Evolutionary conservation across 331 rosid genomes (phyloP).

Genomic region (Quercus lobata): DNA sequence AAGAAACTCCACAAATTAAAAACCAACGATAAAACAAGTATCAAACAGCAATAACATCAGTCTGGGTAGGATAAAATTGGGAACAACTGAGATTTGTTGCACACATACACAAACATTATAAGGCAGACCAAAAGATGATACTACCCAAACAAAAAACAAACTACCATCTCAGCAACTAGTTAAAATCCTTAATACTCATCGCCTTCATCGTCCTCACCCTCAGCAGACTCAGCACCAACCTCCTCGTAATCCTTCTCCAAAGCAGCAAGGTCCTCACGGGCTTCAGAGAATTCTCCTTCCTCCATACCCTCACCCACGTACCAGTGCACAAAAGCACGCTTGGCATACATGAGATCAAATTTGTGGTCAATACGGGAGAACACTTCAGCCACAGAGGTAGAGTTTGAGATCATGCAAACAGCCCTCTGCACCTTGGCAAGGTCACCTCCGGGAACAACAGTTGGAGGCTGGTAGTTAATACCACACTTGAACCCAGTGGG

Average conservation of each 20-base stretch:
- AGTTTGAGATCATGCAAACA: constrained; percentile 88
- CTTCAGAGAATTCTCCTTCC: constrained; percentile 90
- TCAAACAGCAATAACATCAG: background rate
- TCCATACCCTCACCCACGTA: constrained; percentile 97
- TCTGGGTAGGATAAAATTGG: background rate
- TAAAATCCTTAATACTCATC: constrained; percentile 43
- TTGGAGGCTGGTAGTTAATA: constrained; percentile 87
- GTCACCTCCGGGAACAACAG: constrained; percentile 90
- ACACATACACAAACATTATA: background rate
- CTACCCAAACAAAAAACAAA: background rate
- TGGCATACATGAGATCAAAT: constrained; percentile 90
- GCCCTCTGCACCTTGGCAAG: constrained; percentile 94
- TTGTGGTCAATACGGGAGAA: constrained; percentile 82
- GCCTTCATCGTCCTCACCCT: constrained; percentile 67
- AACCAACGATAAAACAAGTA: no score
- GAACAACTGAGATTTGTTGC: background rate
- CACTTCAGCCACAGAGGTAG: constrained; percentile 89
- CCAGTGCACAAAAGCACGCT: constrained; percentile 93
- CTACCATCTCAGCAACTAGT: background rate
- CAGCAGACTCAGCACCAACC: constrained; percentile 85
- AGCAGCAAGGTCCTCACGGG: constrained; percentile 91
- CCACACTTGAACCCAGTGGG: constrained; percentile 95
- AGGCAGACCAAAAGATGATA: background rate
- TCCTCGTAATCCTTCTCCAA: constrained; percentile 88
- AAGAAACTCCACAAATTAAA: no score